These are phyloP conservation scores for Nothophaeocryptopus gaeumannii DNA, from an alignment of 2,329 filamentous ascomycete genomes.

Conservation along the genomic window DNA sequence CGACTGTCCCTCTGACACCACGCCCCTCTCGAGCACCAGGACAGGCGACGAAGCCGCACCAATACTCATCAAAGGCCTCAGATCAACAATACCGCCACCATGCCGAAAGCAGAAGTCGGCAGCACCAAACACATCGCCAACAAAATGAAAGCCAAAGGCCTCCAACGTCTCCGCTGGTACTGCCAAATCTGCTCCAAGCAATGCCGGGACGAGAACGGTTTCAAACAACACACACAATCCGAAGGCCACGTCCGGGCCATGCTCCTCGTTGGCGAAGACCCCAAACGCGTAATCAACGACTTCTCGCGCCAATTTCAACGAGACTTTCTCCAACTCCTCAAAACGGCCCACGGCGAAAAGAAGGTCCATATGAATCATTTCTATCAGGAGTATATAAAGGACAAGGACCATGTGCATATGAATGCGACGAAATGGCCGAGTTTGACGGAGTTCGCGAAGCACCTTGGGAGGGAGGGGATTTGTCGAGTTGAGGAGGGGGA, in stretches of 20 bases:
- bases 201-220: slow-evolving; percentile 82
- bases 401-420: slow-evolving; percentile 89
- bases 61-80: neutral
- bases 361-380: slow-evolving; percentile 85
- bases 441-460: slow-evolving; percentile 85
- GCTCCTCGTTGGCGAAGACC: slow-evolving; percentile 80
- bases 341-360: slow-evolving; percentile 87
- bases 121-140: slow-evolving; percentile 88
- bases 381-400: slow-evolving; percentile 88
- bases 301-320: slow-evolving; percentile 77
- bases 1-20: neutral
- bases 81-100: slow-evolving; percentile 45
- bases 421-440: slow-evolving; percentile 87
- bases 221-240: slow-evolving; percentile 75
- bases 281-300: slow-evolving; percentile 77
- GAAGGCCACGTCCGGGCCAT: slow-evolving; percentile 90
- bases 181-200: slow-evolving; percentile 76
- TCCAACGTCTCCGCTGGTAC: slow-evolving; percentile 85
- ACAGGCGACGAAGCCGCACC: slow-evolving; percentile 12
- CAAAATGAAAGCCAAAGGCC: slow-evolving; percentile 78
- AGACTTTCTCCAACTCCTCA: slow-evolving; percentile 74
- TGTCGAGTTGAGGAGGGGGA: slow-evolving; percentile 87
- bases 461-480: slow-evolving; percentile 80
- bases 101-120: slow-evolving; percentile 90
- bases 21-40: neutral